phyloP scores from a whole-genome alignment of 2,329 filamentous ascomycete genomes.

The Aspergillus cejpii region DNA sequence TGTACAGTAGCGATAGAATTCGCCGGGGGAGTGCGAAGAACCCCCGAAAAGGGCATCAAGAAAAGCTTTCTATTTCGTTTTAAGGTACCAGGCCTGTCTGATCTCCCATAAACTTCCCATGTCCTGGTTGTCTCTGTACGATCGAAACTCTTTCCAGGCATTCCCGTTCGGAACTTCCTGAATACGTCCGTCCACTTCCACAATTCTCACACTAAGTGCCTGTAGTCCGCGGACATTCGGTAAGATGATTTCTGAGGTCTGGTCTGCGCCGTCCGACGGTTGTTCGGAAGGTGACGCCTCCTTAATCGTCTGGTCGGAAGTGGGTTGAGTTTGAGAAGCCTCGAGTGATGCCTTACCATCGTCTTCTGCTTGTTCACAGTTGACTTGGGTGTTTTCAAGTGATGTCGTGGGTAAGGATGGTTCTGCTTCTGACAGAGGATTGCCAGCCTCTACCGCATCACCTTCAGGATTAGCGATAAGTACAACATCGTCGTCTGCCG shows the following conservation, averaged over 20 bases:
- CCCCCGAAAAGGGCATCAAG: too few species aligned
- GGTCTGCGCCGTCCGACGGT: slow-evolving; percentile 3
- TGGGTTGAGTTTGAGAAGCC: background rate
- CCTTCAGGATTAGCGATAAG: background rate
- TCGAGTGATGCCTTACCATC: background rate
- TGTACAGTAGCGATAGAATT: too few species aligned
- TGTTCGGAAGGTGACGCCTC: background rate
- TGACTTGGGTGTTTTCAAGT: background rate
- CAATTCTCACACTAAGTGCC: slow-evolving; percentile 30
- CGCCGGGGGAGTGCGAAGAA: too few species aligned
- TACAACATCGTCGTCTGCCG: background rate
- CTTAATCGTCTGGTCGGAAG: background rate
- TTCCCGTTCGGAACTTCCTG: slow-evolving; percentile 29
- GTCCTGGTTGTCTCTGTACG: slow-evolving; percentile 41
- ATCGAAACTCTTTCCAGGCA: slow-evolving; percentile 42
- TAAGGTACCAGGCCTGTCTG: slow-evolving; percentile 36
- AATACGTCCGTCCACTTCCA: slow-evolving; percentile 38
- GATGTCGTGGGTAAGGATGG: background rate
- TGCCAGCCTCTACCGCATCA: slow-evolving; percentile 2
- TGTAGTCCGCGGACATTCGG: slow-evolving; percentile 25
- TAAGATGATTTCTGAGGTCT: slow-evolving; percentile 23
- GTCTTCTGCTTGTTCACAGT: background rate
- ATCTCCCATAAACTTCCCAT: slow-evolving; percentile 43
- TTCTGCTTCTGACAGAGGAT: slow-evolving; percentile 1
- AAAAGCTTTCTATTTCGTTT: slow-evolving; percentile 14